phyloP scores from a whole-genome alignment of 1,139 yeast genomes.

The Magnusiomyces tetraspermus region DNA sequence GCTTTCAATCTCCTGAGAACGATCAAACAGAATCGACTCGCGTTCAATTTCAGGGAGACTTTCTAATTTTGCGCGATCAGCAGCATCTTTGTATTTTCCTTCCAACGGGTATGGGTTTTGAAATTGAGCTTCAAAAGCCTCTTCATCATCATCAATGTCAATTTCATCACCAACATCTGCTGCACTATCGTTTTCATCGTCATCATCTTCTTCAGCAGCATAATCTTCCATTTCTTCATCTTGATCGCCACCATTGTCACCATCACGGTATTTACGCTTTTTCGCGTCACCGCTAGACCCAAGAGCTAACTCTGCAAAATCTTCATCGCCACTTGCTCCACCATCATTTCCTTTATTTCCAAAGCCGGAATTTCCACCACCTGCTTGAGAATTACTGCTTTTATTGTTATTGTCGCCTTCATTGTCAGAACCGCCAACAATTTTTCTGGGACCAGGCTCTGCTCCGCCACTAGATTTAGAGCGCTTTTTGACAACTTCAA shows the following conservation, averaged over 20 bases:
- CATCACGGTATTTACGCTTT: slow-evolving; percentile 22
- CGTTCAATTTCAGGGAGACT: slow-evolving; percentile 84
- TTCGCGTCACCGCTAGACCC: slow-evolving; percentile 7
- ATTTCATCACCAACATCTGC: slow-evolving; percentile 22
- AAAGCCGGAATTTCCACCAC: not conserved
- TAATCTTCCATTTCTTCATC: slow-evolving; percentile 19
- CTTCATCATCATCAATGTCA: slow-evolving; percentile 36
- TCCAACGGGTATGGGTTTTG: slow-evolving; percentile 84
- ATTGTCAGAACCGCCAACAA: slow-evolving; percentile 20
- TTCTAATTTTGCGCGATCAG: slow-evolving; percentile 58
- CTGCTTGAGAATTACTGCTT: slow-evolving; percentile 13
- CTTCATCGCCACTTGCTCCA: slow-evolving; percentile 23
- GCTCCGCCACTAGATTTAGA: not conserved
- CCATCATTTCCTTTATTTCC: not conserved
- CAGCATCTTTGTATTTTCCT: slow-evolving; percentile 79
- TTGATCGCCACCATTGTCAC: slow-evolving; percentile 17
- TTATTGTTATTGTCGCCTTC: slow-evolving; percentile 32
- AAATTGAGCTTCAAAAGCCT: slow-evolving; percentile 36
- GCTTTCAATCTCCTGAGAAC: slow-evolving; percentile 84
- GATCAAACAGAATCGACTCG: slow-evolving; percentile 81
- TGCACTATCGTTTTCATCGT: slow-evolving; percentile 32
- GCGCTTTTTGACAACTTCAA: slow-evolving; percentile 3
- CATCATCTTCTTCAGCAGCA: slow-evolving; percentile 16
- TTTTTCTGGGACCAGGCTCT: not conserved
- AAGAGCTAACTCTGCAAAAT: slow-evolving; percentile 30